Conservation (phyloP, 768 basidiomycete genomes). For the Mycena polygramma region DNA sequence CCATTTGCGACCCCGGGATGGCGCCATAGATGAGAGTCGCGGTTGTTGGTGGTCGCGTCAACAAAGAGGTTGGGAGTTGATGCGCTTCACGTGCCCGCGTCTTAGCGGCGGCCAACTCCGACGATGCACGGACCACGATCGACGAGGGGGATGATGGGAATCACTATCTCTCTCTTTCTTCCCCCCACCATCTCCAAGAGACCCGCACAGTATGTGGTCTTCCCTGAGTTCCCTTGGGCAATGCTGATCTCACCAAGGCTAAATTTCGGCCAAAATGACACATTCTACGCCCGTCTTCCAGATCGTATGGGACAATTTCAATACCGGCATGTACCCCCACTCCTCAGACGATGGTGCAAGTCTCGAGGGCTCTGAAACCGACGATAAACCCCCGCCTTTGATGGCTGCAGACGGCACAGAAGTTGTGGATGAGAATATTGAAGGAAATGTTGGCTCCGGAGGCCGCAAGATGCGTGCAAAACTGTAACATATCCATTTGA, state of each 20-base stretch:
- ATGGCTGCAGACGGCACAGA: neutral
- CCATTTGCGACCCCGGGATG: slow-evolving; percentile 3
- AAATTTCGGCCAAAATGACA: neutral
- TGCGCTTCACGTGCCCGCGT: neutral
- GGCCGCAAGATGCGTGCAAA: neutral
- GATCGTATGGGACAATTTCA: neutral
- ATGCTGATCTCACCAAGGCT: neutral
- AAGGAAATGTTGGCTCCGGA: neutral
- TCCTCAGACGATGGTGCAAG: too few species aligned
- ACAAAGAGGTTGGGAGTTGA: neutral
- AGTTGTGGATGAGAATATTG: neutral
- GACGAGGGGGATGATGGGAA: neutral
- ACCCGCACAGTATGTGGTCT: neutral
- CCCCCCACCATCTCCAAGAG: neutral
- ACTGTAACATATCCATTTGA: neutral
- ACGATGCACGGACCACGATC: slow-evolving; percentile 1
- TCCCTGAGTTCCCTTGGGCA: neutral
- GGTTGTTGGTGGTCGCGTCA: neutral
- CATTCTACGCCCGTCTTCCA: neutral
- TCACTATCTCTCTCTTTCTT: neutral
- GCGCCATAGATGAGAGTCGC: neutral
- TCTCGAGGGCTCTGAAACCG: neutral
- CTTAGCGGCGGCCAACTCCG: neutral
- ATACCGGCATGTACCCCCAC: neutral
- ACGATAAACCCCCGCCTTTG: neutral